Percentiles rank a stretch among this genome's conserved stretches.
Conservation (phyloP, 352 stramenopile species). For the Phytophthora capsici region DNA sequence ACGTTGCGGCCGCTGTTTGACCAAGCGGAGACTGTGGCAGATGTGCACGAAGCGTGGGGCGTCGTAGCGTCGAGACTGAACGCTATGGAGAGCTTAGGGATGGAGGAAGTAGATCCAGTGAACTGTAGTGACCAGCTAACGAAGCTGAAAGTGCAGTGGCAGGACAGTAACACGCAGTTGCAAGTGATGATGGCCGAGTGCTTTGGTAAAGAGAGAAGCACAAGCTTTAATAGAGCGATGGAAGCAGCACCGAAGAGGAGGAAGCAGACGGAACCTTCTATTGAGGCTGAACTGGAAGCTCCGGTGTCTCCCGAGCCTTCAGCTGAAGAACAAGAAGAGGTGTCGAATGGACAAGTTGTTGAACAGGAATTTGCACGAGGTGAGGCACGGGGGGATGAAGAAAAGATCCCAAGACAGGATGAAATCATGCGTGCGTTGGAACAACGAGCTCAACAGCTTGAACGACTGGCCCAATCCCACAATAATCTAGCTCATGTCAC, state of each 20-base stretch:
- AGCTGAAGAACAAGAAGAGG: not conserved
- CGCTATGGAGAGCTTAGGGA: not conserved
- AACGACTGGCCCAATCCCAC: conserved; percentile 29
- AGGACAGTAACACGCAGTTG: conserved; percentile 27
- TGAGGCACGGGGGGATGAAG: conserved; percentile 1
- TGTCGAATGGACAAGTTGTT: too few relatives aligned
- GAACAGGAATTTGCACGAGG: not conserved
- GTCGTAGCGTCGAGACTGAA: conserved; percentile 22
- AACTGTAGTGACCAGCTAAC: conserved; percentile 34
- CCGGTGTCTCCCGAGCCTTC: conserved; percentile 1
- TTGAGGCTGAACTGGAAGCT: not conserved
- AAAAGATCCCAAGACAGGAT: conserved; percentile 22
- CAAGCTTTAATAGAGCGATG: conserved; percentile 15
- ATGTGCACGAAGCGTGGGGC: conserved; percentile 40
- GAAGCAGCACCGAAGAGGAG: conserved; percentile 8
- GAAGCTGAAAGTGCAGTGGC: conserved; percentile 32
- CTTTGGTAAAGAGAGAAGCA: conserved; percentile 9
- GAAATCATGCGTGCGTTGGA: conserved; percentile 39
- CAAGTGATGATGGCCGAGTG: conserved; percentile 37
- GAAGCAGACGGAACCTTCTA: not conserved
- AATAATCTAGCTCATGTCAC: conserved; percentile 31
- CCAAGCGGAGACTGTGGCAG: conserved; percentile 32
- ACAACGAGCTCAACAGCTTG: conserved; percentile 30
- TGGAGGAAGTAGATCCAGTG: conserved; percentile 18
- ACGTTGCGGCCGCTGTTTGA: conserved; percentile 28